Conservation (phyloP, 1,284 basidiomycete genomes). For the Rhodotorula glutinis region DNA sequence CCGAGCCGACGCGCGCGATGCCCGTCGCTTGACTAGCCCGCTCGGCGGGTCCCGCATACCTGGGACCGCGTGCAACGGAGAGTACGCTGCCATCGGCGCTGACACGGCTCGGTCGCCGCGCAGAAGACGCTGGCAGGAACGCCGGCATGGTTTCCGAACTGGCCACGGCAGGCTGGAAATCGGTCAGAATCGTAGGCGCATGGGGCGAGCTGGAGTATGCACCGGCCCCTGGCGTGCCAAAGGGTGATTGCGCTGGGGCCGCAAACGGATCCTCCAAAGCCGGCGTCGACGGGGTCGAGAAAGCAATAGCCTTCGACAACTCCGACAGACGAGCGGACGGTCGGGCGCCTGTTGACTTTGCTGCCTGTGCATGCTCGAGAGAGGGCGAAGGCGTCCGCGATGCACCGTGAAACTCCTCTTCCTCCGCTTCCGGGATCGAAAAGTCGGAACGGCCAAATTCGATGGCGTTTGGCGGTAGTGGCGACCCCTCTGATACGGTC, state of each 20-base stretch:
- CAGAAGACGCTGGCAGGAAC: slow-evolving; percentile 26
- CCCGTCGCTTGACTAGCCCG: not conserved
- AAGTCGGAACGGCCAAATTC: slow-evolving; percentile 12
- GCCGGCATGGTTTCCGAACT: slow-evolving; percentile 15
- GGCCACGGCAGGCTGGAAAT: too few species aligned
- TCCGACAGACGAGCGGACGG: not conserved
- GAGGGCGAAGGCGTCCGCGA: slow-evolving; percentile 19
- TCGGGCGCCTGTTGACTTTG: not conserved
- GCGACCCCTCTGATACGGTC: slow-evolving; percentile 19
- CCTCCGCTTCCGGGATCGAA: slow-evolving; percentile 30
- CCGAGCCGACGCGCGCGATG: not conserved
- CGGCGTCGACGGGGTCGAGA: not conserved
- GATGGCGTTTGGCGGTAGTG: slow-evolving; percentile 13
- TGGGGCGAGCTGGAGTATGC: not conserved
- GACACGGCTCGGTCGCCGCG: slow-evolving; percentile 6
- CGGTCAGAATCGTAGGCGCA: not conserved
- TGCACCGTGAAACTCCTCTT: not conserved
- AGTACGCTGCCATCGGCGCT: not conserved
- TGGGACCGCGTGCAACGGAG: slow-evolving; percentile 10
- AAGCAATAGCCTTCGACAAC: not conserved
- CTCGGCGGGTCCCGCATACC: slow-evolving; percentile 19
- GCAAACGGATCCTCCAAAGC: not conserved
- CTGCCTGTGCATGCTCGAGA: not conserved
- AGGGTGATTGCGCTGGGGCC: not conserved
- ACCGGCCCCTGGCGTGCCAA: not conserved